Evolutionary conservation across 306 rosid species (phyloP), one percentile per base, ranked within the genome.

Genomic region (Sphenostylis stenocarpa): DNA sequence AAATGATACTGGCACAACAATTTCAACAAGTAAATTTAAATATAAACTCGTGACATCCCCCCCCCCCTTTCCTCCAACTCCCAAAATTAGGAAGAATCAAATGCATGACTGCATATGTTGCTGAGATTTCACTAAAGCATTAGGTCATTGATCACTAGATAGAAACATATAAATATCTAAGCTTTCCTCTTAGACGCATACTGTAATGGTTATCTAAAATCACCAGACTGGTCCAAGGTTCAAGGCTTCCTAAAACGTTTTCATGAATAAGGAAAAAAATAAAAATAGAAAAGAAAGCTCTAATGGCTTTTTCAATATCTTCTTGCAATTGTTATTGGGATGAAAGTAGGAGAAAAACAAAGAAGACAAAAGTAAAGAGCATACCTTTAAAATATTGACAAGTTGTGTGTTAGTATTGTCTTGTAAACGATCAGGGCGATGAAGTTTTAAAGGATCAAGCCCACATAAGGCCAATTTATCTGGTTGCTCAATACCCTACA

Each of bases 341-440:
- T 13, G 45, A 78, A 33, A 36, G 47, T 6, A 72, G 14, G 55
- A 61, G 38, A 73, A 77, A 80, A 57, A 43, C 16, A 48, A 71
- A 72, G 62, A 26, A 38, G 26, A 28, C 21, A 41, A 47, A 39
- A 75, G 71, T 33, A 62, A 17, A 51, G 65, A 26, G 73, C 44
- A 64, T 31, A 91, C 98, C 98, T 91, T 94, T 77, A 90, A 85
- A 65, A 88, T 76, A 80, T 94, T 94, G 84, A 90, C 85, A 72
- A 90, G 84, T 68, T 90, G 88, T 70, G 88, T 39, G 65, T 86
- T 90, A 12, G 85, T 33, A 76, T 85, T 84, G 89, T 94, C 96
- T 81, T 91, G 92, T 67, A 94, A 88, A 77, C 98, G 97, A 81
- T 94, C 98, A 78, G 90, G 88, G 4, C 86, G 91, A 79, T 91